Conservation (phyloP, 257 asterid genomes). For the Leptodermis oblonga region DNA sequence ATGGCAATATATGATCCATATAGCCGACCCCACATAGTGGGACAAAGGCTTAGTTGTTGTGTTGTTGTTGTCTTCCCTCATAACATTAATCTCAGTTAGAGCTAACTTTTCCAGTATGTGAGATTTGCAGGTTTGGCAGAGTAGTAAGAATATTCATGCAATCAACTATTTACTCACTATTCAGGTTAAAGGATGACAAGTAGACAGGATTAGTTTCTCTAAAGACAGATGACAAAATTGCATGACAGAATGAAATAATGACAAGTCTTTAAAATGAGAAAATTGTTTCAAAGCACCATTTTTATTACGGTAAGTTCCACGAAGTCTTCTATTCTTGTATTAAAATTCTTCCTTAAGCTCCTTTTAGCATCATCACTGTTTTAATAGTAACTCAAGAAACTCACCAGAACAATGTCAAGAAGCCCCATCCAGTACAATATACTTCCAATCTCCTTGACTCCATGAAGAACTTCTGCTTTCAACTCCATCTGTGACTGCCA, state of each 20-base stretch:
- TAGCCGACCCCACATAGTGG: too few species aligned
- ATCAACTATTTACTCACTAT: not conserved
- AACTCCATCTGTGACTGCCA: conserved; percentile 86
- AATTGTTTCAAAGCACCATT: not conserved
- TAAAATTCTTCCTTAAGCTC: not conserved
- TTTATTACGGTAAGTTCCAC: not conserved
- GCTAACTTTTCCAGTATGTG: not conserved
- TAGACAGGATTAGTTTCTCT: not conserved
- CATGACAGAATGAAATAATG: not conserved
- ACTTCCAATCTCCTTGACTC: conserved; percentile 94
- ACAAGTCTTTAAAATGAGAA: too few species aligned
- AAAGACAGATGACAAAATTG: not conserved
- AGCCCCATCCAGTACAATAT: conserved; percentile 95
- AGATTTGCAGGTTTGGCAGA: too few species aligned
- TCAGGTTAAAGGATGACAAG: not conserved
- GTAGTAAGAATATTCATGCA: not conserved
- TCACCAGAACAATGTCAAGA: conserved; percentile 90
- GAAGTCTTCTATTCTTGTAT: too few species aligned
- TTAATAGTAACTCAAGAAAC: conserved; percentile 15
- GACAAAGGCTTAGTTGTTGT: too few species aligned
- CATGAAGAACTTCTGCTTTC: conserved; percentile 78
- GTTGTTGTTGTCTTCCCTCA: too few species aligned
- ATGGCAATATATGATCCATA: too few species aligned
- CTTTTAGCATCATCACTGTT: not conserved
- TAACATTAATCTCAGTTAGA: not conserved